Evolutionary conservation across 805 yeast genomes (phyloP).

Genomic region (Nakazawaea sp.): DNA sequence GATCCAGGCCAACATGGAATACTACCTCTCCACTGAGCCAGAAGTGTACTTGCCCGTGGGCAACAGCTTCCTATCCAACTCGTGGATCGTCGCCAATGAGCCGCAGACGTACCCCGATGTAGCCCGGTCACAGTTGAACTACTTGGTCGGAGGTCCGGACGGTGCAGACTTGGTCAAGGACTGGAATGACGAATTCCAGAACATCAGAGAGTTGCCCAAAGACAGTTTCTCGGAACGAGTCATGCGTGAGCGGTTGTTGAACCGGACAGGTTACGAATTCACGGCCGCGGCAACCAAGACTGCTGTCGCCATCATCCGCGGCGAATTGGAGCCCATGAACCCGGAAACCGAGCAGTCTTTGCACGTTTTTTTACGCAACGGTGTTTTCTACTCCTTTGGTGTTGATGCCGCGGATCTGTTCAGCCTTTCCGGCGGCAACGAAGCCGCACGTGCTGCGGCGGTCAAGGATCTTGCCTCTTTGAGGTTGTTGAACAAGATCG

Average conservation of each 20-base stretch:
- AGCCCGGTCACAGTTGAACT: conserved; percentile 51
- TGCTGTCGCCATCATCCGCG: conserved; percentile 68
- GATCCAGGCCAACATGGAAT: conserved; percentile 43
- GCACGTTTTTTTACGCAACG: conserved; percentile 70
- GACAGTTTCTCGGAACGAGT: conserved; percentile 57
- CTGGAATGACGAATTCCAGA: conserved; percentile 89
- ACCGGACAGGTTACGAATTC: conserved; percentile 70
- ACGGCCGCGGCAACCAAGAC: conserved; percentile 70
- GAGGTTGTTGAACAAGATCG: conserved; percentile 59
- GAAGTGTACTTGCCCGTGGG: conserved; percentile 58
- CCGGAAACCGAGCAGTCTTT: conserved; percentile 60
- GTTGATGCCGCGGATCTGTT: conserved; percentile 64
- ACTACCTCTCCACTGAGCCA: conserved; percentile 35
- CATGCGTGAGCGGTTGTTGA: conserved; percentile 66
- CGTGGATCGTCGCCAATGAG: conserved; percentile 61
- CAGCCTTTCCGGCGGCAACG: conserved; percentile 66
- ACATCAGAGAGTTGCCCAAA: conserved; percentile 65
- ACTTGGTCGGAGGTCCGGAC: conserved; percentile 48
- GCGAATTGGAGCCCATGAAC: conserved; percentile 71
- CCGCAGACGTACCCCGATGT: conserved; percentile 40
- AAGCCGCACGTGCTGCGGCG: conserved; percentile 76
- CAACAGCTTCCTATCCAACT: conserved; percentile 53
- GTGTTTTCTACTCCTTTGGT: conserved; percentile 81
- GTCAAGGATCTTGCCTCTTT: conserved; percentile 75
- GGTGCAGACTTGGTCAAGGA: conserved; percentile 59